These are phyloP conservation scores for Rhizopus microsporus DNA, from an alignment of 371 early-diverging fungal species.

Conservation along the genomic window DNA sequence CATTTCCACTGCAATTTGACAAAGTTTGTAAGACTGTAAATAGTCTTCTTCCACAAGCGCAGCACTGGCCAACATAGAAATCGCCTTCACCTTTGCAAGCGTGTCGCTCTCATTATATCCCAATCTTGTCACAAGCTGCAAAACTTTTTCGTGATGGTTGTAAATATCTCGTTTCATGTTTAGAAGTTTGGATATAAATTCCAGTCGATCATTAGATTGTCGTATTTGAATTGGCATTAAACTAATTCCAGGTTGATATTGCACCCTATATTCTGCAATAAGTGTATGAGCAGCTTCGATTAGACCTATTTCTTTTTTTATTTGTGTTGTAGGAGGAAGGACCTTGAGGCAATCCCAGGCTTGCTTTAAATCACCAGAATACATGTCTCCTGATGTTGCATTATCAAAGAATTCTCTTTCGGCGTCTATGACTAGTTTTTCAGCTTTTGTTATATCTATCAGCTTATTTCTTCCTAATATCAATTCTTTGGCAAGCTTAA, in stretches of 20 bases:
- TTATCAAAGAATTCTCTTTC: constrained; percentile 80
- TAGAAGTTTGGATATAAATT: constrained; percentile 61
- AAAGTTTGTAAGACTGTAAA: constrained; percentile 50
- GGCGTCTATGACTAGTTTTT: constrained; percentile 69
- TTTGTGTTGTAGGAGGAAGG: constrained; percentile 62
- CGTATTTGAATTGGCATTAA: constrained; percentile 82
- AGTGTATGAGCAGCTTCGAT: constrained; percentile 77
- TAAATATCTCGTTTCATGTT: constrained; percentile 56
- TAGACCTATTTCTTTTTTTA: constrained; percentile 64
- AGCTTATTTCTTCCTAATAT: constrained; percentile 55
- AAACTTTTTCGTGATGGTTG: constrained; percentile 47
- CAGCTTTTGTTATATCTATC: constrained; percentile 55
- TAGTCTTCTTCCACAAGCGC: constrained; percentile 62
- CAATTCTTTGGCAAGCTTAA: constrained; percentile 66
- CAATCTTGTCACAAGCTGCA: constrained; percentile 65
- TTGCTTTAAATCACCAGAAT: constrained; percentile 68
- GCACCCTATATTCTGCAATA: constrained; percentile 57
- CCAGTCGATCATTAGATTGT: constrained; percentile 62
- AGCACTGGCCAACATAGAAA: constrained; percentile 60
- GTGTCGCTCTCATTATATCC: constrained; percentile 49
- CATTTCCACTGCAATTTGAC: constrained; percentile 49
- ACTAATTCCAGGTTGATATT: constrained; percentile 49
- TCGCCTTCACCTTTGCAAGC: constrained; percentile 51
- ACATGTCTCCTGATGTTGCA: constrained; percentile 68
- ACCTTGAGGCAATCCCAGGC: constrained; percentile 76